These are phyloP conservation scores for Saturnispora besseyi DNA, from an alignment of 805 yeast genomes.

Conservation along the genomic window DNA sequence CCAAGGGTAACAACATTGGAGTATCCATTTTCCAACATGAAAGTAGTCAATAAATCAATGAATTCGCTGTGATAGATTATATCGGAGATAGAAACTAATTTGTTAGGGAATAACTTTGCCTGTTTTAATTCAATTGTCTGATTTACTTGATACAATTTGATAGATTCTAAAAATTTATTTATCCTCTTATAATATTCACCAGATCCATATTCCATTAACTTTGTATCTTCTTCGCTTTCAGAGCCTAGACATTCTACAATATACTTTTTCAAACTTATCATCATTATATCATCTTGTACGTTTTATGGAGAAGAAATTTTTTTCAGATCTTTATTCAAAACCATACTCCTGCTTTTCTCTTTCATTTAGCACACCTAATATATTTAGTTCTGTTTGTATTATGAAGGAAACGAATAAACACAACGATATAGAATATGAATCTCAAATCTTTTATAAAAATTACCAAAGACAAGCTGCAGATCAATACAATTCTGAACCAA, in stretches of 20 bases:
- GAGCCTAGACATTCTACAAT: neutral
- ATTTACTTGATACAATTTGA: neutral
- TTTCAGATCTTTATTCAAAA: neutral
- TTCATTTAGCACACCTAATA: neutral
- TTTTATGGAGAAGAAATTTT: neutral
- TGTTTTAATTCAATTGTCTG: neutral
- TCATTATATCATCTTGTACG: neutral
- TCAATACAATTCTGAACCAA: slow-evolving; percentile 21
- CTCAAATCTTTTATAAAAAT: slow-evolving; percentile 30
- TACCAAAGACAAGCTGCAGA: slow-evolving; percentile 33
- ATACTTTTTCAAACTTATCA: slow-evolving; percentile 2
- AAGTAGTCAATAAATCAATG: slow-evolving; percentile 34
- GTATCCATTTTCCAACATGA: slow-evolving; percentile 23
- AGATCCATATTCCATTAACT: slow-evolving; percentile 6
- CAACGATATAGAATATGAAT: slow-evolving; percentile 33
- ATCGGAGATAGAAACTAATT: slow-evolving; percentile 7
- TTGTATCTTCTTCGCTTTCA: neutral
- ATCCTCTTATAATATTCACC: slow-evolving; percentile 5
- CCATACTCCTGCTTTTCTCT: neutral
- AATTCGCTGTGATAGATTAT: slow-evolving; percentile 26
- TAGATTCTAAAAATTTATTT: neutral
- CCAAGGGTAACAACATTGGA: slow-evolving; percentile 37
- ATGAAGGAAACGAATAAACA: neutral
- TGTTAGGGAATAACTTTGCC: slow-evolving; percentile 2
- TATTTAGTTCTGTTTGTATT: neutral